These are phyloP conservation scores for Pyrenophora tritici-repentis DNA, from an alignment of 2,329 filamentous ascomycete species.

Conservation along the genomic window DNA sequence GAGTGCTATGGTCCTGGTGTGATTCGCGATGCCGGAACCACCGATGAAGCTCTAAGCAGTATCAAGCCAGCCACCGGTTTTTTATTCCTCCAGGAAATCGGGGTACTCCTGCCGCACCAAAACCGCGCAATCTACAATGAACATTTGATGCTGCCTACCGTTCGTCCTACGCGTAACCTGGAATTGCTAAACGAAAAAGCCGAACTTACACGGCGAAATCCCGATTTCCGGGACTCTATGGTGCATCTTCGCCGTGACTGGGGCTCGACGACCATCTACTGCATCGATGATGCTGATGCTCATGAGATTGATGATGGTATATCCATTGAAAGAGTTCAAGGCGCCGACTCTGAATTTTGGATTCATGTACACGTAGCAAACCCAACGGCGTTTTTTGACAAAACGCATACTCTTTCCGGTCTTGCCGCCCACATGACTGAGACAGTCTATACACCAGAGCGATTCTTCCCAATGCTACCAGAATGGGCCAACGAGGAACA, in stretches of 20 bases:
- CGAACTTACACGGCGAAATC: constrained; percentile 29
- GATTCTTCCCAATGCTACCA: constrained; percentile 63
- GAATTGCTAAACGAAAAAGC: constrained; percentile 48
- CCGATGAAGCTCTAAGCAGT: constrained; percentile 2
- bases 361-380: constrained; percentile 80
- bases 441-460: constrained; percentile 63
- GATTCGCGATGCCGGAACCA: constrained; percentile 23
- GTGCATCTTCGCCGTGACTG: constrained; percentile 63
- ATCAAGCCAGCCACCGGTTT: constrained; percentile 52
- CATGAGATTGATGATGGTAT: constrained; percentile 79
- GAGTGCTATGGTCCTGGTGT: constrained; percentile 61
- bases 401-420: constrained; percentile 62
- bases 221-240: constrained; percentile 60
- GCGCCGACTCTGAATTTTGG: constrained; percentile 64
- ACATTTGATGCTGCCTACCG: constrained; percentile 57
- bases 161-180: constrained; percentile 51
- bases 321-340: constrained; percentile 66
- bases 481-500: constrained; percentile 52
- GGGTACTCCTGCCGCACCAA: constrained; percentile 72
- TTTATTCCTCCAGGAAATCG: constrained; percentile 77
- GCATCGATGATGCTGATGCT: constrained; percentile 71
- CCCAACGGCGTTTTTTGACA: constrained; percentile 70
- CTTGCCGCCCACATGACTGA: constrained; percentile 64
- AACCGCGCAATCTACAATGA: constrained; percentile 66
- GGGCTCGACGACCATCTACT: constrained; percentile 66